Evolutionary conservation across 495 filamentous ascomycete genomes (phyloP), one percentile per base, ranked within the genome.

Genomic region (Neurospora sublineolata): DNA sequence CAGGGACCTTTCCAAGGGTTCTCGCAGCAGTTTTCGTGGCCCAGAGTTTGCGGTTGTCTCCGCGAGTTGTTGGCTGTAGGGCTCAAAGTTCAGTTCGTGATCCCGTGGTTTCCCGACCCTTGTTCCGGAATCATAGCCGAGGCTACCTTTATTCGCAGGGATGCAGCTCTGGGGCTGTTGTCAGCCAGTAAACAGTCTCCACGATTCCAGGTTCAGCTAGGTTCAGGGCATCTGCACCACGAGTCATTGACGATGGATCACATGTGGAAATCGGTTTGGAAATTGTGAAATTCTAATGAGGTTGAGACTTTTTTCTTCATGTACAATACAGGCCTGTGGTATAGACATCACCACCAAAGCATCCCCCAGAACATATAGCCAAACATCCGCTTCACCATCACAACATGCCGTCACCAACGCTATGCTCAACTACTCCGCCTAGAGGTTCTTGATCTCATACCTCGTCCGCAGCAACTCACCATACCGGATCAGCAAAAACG

Each of bases 401-500:
- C 30, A 23, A 44, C 39, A 27, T 11, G 14, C 14, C 37, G 20
- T 4, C 23, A 44, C 33, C 9, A 20, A 70, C 23, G 2, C 12
- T 27, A 70, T 33, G 20, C 67, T 37, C 38, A 20, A 20, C 33
- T 14, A 37, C 38, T 68, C 20, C 42, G 11, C 33, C 70, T 77
- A 83, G 16, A 84, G 69, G 71, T 84, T 79, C 68, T 84, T 82
- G 27, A 83, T 75, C 11, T 73, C 71, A 58, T 82, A 84, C 68
- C 77, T 84, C 70, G 81, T 82, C 72, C 87, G 79, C 18, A 89
- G 76, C 11, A 37, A 58, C 71, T 84, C 85, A 12, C 87, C 87
- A 70, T 85, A 89, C 64, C 79, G 79, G 38, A 85, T 85, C 23
- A 90, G 83, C 14, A 85, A 64, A 46, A 86, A 73, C 0, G 89